Evolutionary conservation across 202 grass and related monocot genomes (phyloP), one percentile per base, ranked within the genome.

Genomic region (Alloteropsis angusta): DNA sequence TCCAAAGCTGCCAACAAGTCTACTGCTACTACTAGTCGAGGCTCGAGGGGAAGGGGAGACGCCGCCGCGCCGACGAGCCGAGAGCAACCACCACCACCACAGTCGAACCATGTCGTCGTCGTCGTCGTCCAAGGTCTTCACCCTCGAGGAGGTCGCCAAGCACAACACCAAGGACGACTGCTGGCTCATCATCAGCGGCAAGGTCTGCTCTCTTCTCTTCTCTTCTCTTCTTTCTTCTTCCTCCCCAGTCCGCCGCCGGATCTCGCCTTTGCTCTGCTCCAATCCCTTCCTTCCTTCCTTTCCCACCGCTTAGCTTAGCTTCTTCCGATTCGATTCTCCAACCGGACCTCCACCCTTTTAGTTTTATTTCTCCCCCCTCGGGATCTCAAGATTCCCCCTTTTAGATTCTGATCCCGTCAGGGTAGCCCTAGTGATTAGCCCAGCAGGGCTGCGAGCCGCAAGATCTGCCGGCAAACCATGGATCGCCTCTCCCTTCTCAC

Each of bases 161-260:
- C 95, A 97, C 89, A 92, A 86, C 80, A 25, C 80, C 59, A 53
- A 78, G 89, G 87, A 94, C 42, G 95, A 97, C 65, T 97, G 95
- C 69, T 97, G 95, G 95, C 89, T 97, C 61, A 54, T 97, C 71
- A 92, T 97, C 68, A 71, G 60, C 35, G 95, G 91, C 23, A 94
- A 97, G 94, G 94, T 97, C 10, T 10, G 8, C 34, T 9, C 60
- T 11, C 18, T 9, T n/a, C n/a, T n/a, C n/a, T n/a, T n/a, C n/a
- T n/a, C n/a, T n/a, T n/a, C 44, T 36, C 21, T 28, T 12, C 53
- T 56, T 23, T 5, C 10, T 59, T 23, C 26, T 1, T 39, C 38
- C 28, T 30, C 28, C 28, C 28, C n/a, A n/a, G n/a, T n/a, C n/a
- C n/a, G n/a, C n/a, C n/a, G n/a, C 28, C 28, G 28, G 28, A 41